Conservation (phyloP, 768 basidiomycete species). For the Leccinum olivaceopallidum region DNA sequence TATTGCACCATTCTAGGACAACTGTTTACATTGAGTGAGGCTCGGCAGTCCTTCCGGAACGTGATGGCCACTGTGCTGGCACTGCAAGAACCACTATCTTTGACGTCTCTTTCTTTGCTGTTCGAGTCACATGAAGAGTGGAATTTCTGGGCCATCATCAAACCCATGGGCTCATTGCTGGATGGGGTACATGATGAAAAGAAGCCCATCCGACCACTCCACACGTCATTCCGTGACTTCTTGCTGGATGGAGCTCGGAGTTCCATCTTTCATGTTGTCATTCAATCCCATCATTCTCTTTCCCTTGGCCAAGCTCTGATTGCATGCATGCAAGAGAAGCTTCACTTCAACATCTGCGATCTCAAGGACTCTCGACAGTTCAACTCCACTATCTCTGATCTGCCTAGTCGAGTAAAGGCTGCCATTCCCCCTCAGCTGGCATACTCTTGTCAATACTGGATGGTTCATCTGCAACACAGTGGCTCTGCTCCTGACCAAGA, state of each 20-base stretch:
- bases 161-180: background rate
- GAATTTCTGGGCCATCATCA: background rate
- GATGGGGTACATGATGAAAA: too few relatives aligned
- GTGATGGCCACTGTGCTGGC: background rate
- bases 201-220: too few relatives aligned
- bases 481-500: background rate
- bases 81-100: background rate
- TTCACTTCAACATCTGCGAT: too few relatives aligned
- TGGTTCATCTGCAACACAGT: background rate
- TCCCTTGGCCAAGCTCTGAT: too few relatives aligned
- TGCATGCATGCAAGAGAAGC: too few relatives aligned
- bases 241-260: too few relatives aligned
- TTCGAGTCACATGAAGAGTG: background rate
- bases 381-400: too few relatives aligned
- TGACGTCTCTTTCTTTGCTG: background rate
- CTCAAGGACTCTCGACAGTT: too few relatives aligned
- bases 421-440: background rate
- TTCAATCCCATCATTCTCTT: too few relatives aligned
- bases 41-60: background rate
- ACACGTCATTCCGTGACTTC: too few relatives aligned
- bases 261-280: too few relatives aligned
- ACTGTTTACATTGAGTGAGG: background rate
- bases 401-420: too few relatives aligned
- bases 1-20: background rate
- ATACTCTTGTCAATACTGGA: background rate